Evolutionary conservation across 1,139 yeast genomes (phyloP), one percentile per base, ranked within the genome.

Genomic region (Casaregolazyma suthepensis): DNA sequence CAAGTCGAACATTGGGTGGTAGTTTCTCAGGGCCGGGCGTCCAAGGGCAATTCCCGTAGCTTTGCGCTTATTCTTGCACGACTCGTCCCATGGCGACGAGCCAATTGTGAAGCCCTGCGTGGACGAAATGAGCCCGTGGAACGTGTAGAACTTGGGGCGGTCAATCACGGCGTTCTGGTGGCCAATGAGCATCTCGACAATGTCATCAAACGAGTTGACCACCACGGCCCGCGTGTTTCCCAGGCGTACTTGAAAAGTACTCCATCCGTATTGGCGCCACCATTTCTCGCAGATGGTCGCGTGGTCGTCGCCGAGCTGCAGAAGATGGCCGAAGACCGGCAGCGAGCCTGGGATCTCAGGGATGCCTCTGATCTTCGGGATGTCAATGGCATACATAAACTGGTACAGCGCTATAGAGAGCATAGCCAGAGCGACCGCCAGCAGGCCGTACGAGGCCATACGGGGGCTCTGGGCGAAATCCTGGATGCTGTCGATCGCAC

Each of bases 31-130:
- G 9, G 58, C 62, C 23, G 62, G 61, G 20, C 63, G 71, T 57
- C 76, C 78, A 56, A 82, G 68, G 10, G 73, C 69, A 57, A 72
- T 71, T 0, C 82, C 73, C 42, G 82, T 68, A 13, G 75, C 72
- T 63, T 81, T 83, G 61, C 82, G 77, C 64, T 79, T 76, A 50
- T 67, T 70, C 56, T 73, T 71, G 61, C 74, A 83, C 1, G 82
- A 72, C 1, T 67, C 69, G 6, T 85, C 79, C 58, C 75, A 77
- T 1, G 90, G 89, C 0, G 88, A 83, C 0, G 88, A 81, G 0
- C 90, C 90, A 26, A 84, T 74, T 0, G 90, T 84, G 61, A 77
- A 81, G 0, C 83, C 83, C 55, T 79, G 83, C 0, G 82, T 75
- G 12, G 76, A 71, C 0, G 87, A 81, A 1, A 83, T 76, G 5